Percentiles rank a stretch among this genome's conserved stretches.
Conservation (phyloP, 371 early-diverging fungal genomes). For the Catenaria anguillulae region DNA sequence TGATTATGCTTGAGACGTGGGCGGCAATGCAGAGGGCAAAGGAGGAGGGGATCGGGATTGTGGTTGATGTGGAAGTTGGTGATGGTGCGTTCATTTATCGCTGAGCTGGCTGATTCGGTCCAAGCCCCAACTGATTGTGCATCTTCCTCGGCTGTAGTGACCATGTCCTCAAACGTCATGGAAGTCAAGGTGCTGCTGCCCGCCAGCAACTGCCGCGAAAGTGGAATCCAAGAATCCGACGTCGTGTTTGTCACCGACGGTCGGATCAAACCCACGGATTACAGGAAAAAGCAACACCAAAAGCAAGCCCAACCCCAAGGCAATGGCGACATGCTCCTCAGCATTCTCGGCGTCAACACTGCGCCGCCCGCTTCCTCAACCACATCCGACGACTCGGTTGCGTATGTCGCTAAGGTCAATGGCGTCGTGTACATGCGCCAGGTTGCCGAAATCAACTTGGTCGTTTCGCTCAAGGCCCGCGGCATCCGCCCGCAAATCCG, state of each 20-base stretch:
- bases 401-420: conserved; percentile 17
- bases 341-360: not conserved
- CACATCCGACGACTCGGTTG: no score
- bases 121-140: no score
- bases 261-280: no score
- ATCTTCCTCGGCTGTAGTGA: no score
- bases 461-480: conserved; percentile 12
- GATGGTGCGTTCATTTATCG: conserved; percentile 25
- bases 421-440: conserved; percentile 11
- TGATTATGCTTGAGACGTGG: conserved; percentile 74
- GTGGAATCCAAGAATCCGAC: not conserved
- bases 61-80: conserved; percentile 27
- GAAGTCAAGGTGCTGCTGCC: conserved; percentile 40
- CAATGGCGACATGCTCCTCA: not conserved
- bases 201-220: not conserved
- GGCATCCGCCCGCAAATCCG: conserved; percentile 5
- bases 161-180: conserved; percentile 56
- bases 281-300: not conserved
- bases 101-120: no score
- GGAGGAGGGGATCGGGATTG: conserved; percentile 37
- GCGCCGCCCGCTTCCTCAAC: no score
- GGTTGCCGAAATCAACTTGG: conserved; percentile 8
- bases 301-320: not conserved
- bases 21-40: conserved; percentile 53
- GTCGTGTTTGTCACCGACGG: not conserved